Evolutionary conservation across 345 rosid species (phyloP).

Genomic region (Syzygium oleosum): DNA sequence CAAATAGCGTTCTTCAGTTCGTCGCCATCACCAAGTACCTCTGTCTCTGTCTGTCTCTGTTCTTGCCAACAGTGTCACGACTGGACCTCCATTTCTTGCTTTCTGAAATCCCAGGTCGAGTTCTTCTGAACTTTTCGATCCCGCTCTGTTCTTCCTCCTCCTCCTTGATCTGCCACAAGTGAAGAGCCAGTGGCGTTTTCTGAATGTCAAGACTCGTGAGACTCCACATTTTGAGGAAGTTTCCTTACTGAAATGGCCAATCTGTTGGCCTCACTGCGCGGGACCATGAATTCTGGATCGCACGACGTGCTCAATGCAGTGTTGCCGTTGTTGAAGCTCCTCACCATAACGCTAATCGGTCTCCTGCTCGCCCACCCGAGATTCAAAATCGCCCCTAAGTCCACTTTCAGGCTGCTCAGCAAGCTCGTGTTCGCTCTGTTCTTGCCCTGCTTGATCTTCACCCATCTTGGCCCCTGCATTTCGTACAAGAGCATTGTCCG

Average conservation of each 20-base stretch:
- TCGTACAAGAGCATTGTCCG: conserved; percentile 35
- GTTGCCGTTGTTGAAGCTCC: conserved; percentile 69
- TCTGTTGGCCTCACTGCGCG: background rate
- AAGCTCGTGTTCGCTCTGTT: conserved; percentile 86
- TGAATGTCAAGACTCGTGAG: background rate
- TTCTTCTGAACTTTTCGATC: background rate
- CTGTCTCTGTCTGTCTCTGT: background rate
- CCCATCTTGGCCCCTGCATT: conserved; percentile 78
- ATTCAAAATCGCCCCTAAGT: conserved; percentile 49
- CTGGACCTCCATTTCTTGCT: background rate
- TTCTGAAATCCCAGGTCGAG: background rate
- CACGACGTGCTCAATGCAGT: conserved; percentile 40
- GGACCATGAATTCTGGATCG: background rate
- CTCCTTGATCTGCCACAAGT: background rate
- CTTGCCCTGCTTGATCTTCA: conserved; percentile 86
- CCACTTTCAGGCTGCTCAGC: conserved; percentile 77
- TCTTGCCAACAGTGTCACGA: background rate
- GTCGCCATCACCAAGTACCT: background rate
- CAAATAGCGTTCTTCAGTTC: background rate
- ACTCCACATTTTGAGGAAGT: background rate
- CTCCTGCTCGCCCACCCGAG: conserved; percentile 72
- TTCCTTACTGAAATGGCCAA: background rate
- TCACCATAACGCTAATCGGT: conserved; percentile 63
- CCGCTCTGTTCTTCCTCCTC: background rate
- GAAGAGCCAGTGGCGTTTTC: background rate